Evolutionary conservation across 164 flowering plant genomes (phyloP), one percentile per base, ranked within the genome.

Genomic region (Protea cynaroides): DNA sequence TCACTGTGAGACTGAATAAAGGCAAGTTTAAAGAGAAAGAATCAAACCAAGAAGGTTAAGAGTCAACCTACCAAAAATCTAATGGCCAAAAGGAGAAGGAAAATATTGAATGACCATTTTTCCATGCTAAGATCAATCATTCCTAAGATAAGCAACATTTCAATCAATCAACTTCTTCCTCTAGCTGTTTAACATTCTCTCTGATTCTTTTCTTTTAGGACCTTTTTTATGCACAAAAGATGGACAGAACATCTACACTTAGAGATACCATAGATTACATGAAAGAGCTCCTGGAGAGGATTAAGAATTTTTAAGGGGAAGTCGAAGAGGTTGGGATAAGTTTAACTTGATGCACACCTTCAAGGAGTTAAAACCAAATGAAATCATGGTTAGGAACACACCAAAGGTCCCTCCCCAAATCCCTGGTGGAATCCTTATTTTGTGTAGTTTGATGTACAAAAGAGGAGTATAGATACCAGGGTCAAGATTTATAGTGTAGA

Each of bases 31-130:
- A 79, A 72, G 58, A 72, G 67, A 57, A 76, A 74, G 68, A 78
- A 25, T 37, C 67, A 71, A 55, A 61, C 61, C 8, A 87, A 76
- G 80, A 87, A 80, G 68, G 36, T 79, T 21, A 81, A 73, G 21
- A 88, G 90, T 8, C 93, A 83, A 59, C 90, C 86, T 0, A 85
- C 94, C 0, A 88, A 88, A 81, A 88, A 88, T 75, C 80, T 88
- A 22, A 85, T 87, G 93, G 93, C 93, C 0, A 90, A 87, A 78
- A 77, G 93, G 40, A 59, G 94, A 57, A 79, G 94, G 69, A 88
- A 88, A 80, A 57, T 90, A 4, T 72, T 88, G 21, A 88, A 88
- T 62, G 94, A 88, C 65, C 82, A 90, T 12, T 90, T 88, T 56
- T 82, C 87, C 2, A 85, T 88, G 90, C 83, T 85, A 11, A 67